Conservation (phyloP, 139 green algal genomes). For the Astrephomene gubernaculifera region DNA sequence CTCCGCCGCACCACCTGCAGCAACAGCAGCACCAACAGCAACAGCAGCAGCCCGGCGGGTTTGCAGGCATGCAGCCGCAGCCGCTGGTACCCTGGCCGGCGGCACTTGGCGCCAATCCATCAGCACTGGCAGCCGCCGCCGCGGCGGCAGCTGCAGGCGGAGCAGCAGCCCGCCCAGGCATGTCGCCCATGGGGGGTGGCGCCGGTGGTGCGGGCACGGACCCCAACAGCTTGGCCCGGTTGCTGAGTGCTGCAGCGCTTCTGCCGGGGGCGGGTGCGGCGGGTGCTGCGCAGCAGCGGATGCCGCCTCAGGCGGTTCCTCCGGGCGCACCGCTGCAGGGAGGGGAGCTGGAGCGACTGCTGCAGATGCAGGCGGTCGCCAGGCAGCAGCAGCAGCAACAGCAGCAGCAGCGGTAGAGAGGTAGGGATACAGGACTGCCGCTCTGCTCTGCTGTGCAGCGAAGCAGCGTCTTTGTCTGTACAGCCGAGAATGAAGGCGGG, state of each 20-base stretch:
- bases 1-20: neutral
- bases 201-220: neutral
- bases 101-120: neutral
- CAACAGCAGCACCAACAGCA: constrained; percentile 7
- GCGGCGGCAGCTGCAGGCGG: neutral
- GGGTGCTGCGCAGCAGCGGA: neutral
- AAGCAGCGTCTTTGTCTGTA: too few relatives aligned
- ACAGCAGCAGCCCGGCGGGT: neutral
- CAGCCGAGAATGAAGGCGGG: too few relatives aligned
- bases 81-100: too few relatives aligned
- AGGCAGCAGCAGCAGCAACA: constrained; percentile 20
- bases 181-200: neutral
- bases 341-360: constrained; percentile 24
- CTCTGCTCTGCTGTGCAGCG: too few relatives aligned
- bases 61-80: neutral
- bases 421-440: neutral
- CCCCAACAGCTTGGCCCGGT: neutral
- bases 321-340: neutral
- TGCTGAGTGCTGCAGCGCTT: constrained; percentile 5
- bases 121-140: neutral
- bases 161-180: neutral
- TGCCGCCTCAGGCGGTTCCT: neutral
- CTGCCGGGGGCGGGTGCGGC: neutral
- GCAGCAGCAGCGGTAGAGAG: neutral
- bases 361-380: constrained; percentile 28